A percentile compares a stretch with the other conserved stretches of the same genome.
Conservation (phyloP, 129 eudicot genomes). For the Pulicaria dysenterica region DNA sequence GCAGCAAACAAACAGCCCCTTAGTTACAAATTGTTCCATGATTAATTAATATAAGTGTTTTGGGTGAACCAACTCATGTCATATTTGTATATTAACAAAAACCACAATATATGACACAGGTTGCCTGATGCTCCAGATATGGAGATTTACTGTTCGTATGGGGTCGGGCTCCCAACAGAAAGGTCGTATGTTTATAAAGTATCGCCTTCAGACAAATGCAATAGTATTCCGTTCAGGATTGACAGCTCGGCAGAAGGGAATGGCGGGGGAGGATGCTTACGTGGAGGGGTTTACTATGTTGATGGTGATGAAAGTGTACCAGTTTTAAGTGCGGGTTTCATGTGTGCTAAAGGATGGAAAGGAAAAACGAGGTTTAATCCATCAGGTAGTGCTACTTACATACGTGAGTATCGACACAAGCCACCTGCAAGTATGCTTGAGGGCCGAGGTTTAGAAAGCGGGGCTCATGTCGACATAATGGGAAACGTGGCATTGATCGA, state of each 20-base stretch:
- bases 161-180: conserved; percentile 87
- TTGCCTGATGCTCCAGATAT: conserved; percentile 88
- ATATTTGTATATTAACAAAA: not conserved
- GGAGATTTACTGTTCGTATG: conserved; percentile 78
- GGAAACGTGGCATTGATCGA: conserved; percentile 75
- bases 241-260: conserved; percentile 72
- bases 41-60: too few species aligned
- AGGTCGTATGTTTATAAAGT: conserved; percentile 82
- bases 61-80: too few species aligned
- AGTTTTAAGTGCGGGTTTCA: conserved; percentile 71
- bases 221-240: conserved; percentile 74
- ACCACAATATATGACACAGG: conserved; percentile 35
- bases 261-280: conserved; percentile 44
- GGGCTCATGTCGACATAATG: conserved; percentile 77
- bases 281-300: conserved; percentile 64
- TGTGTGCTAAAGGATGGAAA: conserved; percentile 88
- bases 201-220: conserved; percentile 62
- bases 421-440: conserved; percentile 65
- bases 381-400: conserved; percentile 56
- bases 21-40: too few species aligned
- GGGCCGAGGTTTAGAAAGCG: conserved; percentile 76
- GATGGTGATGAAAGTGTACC: conserved; percentile 84
- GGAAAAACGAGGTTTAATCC: conserved; percentile 82
- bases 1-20: too few species aligned
- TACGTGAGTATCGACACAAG: conserved; percentile 67